Evolutionary conservation across 495 filamentous ascomycete species (phyloP), one percentile per base, ranked within the genome.

Genomic region (Neurospora pannonica): DNA sequence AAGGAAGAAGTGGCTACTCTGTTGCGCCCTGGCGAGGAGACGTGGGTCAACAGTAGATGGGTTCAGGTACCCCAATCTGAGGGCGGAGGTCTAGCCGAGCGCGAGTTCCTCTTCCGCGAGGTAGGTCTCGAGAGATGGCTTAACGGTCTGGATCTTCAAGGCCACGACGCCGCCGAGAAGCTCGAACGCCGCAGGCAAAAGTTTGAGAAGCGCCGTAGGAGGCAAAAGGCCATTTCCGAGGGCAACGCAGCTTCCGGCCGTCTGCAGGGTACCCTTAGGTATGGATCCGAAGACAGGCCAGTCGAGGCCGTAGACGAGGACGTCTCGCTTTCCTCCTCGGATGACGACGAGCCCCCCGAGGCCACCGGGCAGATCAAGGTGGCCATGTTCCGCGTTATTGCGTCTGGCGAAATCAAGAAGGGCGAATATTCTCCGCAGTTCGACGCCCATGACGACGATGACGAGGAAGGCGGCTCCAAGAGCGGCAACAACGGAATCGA

Each of bases 401-500:
- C 97, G 9, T 97, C 95, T 4, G 96, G 96, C 11, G 97, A 98
- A 79, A 96, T 99, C 78, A 97, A 97, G 83, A 91, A 93, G 76
- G 96, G 96, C 21, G 96, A 98, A 80, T 99, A 98, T 81, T 97
- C 94, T 13, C 96, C 96, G 19, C 97, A 98, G 80, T 99, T 98
- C 73, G 95, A 97, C 81, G 97, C 95, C 9, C 93, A 98, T 77
- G 95, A 98, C 74, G 94, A 97, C 72, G 94, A 97, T 77, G 94
- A 97, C 48, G 86, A 86, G 39, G 87, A 87, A 31, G 82, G 83
- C 2, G 83, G 83, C 70, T 78, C 78, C 62, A 85, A 83, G 54
- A 84, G 79, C 9, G 81, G 75, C 19, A 82, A 81, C 28, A 83
- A 82, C 11, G 79, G 82, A 5, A 82, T 87, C 74, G 85, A 86